A percentile compares a stretch with the other conserved stretches of the same genome.
phyloP scores from a whole-genome alignment of 441 rosid genomes.

The Viola pubescens region DNA sequence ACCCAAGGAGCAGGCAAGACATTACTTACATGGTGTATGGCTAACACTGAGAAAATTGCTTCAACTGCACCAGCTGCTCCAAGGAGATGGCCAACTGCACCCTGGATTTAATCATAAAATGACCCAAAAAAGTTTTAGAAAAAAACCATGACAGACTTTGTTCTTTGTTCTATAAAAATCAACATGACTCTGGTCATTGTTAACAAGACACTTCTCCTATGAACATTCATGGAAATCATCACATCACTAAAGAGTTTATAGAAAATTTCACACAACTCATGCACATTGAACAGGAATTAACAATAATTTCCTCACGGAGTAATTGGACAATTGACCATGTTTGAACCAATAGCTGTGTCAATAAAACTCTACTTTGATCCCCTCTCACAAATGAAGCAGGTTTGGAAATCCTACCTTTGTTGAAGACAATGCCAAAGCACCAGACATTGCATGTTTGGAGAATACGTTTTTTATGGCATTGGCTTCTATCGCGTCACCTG shows the following conservation, averaged over 20 bases:
- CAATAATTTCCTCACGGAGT: too few species aligned
- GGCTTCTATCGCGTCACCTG: conserved; percentile 89
- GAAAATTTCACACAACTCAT: too few species aligned
- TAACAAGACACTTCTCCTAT: too few species aligned
- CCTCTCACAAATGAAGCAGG: neutral
- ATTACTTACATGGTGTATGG: conserved; percentile 56
- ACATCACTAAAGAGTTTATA: too few species aligned
- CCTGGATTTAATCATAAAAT: conserved; percentile 31
- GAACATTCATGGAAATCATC: too few species aligned
- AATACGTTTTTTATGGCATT: conserved; percentile 63
- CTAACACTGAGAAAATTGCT: conserved; percentile 69
- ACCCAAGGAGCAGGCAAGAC: neutral
- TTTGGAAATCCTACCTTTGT: conserved; percentile 53
- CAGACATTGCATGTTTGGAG: conserved; percentile 67
- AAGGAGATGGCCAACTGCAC: conserved; percentile 95
- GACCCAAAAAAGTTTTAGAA: neutral
- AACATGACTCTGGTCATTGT: neutral
- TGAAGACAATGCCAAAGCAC: conserved; percentile 77
- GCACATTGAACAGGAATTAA: too few species aligned
- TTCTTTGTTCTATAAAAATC: neutral
- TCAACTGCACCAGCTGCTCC: conserved; percentile 98
- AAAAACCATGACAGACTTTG: neutral
- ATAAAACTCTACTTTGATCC: neutral
- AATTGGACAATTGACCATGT: neutral
- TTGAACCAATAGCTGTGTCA: neutral